Percentiles rank a stretch among this genome's conserved stretches.
These are phyloP conservation scores for Alternaria burnsii DNA, from an alignment of 2,329 filamentous ascomycete species.

Conservation along the genomic window DNA sequence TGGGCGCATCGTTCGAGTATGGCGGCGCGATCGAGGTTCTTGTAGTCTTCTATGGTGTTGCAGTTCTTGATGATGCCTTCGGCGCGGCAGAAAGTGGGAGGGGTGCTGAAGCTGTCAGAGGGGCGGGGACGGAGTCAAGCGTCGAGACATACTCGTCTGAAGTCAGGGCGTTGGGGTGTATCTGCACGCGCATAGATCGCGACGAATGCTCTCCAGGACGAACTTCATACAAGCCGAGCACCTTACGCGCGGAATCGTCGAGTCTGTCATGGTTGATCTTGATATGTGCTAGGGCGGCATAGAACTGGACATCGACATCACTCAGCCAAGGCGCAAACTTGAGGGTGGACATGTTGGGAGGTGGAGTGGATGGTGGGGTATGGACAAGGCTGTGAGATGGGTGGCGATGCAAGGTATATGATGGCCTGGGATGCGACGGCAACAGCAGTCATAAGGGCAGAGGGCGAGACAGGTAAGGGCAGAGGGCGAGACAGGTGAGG, in stretches of 20 bases:
- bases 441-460: slow-evolving; percentile 32
- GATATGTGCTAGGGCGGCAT: slow-evolving; percentile 85
- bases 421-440: slow-evolving; percentile 7
- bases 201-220: slow-evolving; percentile 74
- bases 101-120: slow-evolving; percentile 36
- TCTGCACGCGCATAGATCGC: slow-evolving; percentile 86
- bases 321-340: slow-evolving; percentile 91
- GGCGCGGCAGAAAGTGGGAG: slow-evolving; percentile 71
- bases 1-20: slow-evolving; percentile 81
- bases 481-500: slow-evolving; percentile 30
- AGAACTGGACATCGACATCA: slow-evolving; percentile 95
- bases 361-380: slow-evolving; percentile 6
- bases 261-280: slow-evolving; percentile 98
- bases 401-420: slow-evolving; percentile 5
- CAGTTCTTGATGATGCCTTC: slow-evolving; percentile 96
- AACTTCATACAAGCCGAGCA: slow-evolving; percentile 90
- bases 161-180: slow-evolving; percentile 85
- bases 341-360: slow-evolving; percentile 55
- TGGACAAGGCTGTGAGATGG: slow-evolving; percentile 3
- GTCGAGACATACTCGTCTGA: slow-evolving; percentile 74
- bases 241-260: slow-evolving; percentile 86
- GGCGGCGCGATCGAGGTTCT: slow-evolving; percentile 78
- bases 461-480: slow-evolving; percentile 30
- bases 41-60: slow-evolving; percentile 95
- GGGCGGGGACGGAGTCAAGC: neutral